Base-by-base conservation (phyloP, 805 yeast species). In the Yarrowia yakushimensis region DNA sequence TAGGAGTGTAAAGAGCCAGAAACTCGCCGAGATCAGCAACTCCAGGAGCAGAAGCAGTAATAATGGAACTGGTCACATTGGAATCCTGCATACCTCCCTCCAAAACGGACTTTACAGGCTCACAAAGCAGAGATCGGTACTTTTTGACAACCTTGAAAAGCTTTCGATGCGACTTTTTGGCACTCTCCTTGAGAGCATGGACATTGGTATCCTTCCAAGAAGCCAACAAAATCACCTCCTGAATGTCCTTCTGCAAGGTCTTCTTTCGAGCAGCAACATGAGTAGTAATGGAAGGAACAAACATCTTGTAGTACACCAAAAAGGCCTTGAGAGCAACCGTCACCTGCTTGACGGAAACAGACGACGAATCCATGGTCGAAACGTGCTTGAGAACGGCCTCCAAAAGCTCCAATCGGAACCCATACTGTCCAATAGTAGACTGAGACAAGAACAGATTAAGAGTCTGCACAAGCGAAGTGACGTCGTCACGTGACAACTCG, bases 121-220 rank as follows among this genome's bases (percentile, higher is more conserved):
- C 79, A 6, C 79, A 72, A 11, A 92, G 73, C 31, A 86, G 69
- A 1, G 80, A 80, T 60, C 98, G 82, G 71, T 89, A 94, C 72
- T 90, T 90, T 63, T 91, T 81, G 11, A 93, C 87, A 59, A 88
- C 72, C 73, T 91, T 94, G 82, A 86, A 93, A 60, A 94, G 83
- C 68, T 80, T 84, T 66, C 84, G 83, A 70, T 96, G 99, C 0
- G 97, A 91, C 52, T 87, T 83, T 66, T 90, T 85, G 6, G 99
- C 94, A 74, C 97, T 90, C 74, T 92, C 97, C 68, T 90, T 91
- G 69, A 94, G 79, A 0, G 99, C 97, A 70, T 88, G 96, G 45
- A 91, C 83, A 69, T 94, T 96, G 12, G 91, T 92, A 75, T 94
- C 99, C 68, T 92, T 91, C 98, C 98, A 96, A 69, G 97, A 89